These are phyloP conservation scores for Xylaria telfairii DNA, from an alignment of 495 filamentous ascomycete genomes.

Conservation along the genomic window DNA sequence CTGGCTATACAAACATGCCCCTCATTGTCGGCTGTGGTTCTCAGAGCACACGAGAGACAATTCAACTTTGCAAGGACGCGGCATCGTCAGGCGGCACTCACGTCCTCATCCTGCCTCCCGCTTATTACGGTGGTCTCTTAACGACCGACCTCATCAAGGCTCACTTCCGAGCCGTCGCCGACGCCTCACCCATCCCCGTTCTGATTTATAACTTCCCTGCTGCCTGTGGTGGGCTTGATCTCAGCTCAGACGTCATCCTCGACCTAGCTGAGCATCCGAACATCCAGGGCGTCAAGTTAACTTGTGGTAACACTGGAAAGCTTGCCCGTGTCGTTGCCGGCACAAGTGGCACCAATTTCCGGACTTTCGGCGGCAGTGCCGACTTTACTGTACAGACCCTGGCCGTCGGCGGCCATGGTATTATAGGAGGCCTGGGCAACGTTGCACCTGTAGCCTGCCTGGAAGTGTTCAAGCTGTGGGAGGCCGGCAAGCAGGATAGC, in stretches of 20 bases:
- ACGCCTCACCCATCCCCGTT: slow-evolving; percentile 82
- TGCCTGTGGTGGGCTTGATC: slow-evolving; percentile 79
- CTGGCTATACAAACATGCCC: slow-evolving; percentile 68
- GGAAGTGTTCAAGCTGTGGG: slow-evolving; percentile 73
- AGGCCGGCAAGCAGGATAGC: slow-evolving; percentile 69
- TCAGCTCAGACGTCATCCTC: slow-evolving; percentile 80
- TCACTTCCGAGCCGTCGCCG: slow-evolving; percentile 80
- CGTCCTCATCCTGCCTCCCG: slow-evolving; percentile 80
- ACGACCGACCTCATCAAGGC: slow-evolving; percentile 70
- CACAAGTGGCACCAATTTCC: slow-evolving; percentile 61
- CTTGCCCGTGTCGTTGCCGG: slow-evolving; percentile 77
- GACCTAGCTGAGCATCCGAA: slow-evolving; percentile 79
- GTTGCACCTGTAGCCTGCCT: slow-evolving; percentile 80
- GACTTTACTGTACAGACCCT: slow-evolving; percentile 90
- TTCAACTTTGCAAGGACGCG: slow-evolving; percentile 78
- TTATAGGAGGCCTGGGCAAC: slow-evolving; percentile 86
- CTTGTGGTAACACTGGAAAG: slow-evolving; percentile 94
- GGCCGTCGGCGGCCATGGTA: slow-evolving; percentile 81
- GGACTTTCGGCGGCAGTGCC: slow-evolving; percentile 85
- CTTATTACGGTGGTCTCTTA: slow-evolving; percentile 77
- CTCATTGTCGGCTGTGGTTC: slow-evolving; percentile 84
- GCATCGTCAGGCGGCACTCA: slow-evolving; percentile 79
- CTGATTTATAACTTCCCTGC: slow-evolving; percentile 95
- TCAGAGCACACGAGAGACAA: slow-evolving; percentile 80
- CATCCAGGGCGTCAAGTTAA: slow-evolving; percentile 90